Conservation (phyloP, 1,284 basidiomycete genomes). For the Melampsora larici-populina region DNA sequence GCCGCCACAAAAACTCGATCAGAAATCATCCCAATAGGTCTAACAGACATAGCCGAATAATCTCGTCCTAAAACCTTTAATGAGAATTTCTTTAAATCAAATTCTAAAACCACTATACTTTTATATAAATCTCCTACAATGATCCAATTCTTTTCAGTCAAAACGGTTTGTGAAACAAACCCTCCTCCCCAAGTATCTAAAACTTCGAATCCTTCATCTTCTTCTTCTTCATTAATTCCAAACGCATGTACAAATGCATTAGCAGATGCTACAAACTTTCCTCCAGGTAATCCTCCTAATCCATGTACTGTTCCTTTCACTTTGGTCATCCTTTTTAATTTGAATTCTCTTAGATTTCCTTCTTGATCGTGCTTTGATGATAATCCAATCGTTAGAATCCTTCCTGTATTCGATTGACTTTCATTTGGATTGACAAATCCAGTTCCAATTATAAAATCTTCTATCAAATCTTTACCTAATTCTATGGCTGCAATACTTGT, state of each 20-base stretch:
- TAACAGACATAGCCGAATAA: slow-evolving; percentile 17
- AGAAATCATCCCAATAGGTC: slow-evolving; percentile 21
- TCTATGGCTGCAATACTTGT: slow-evolving; percentile 27
- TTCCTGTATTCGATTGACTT: slow-evolving; percentile 25
- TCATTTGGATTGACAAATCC: slow-evolving; percentile 22
- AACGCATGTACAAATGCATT: slow-evolving; percentile 37
- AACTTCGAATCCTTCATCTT: slow-evolving; percentile 5
- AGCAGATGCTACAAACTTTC: slow-evolving; percentile 31
- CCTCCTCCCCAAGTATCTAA: slow-evolving; percentile 38
- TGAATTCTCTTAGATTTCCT: background rate
- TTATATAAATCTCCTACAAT: slow-evolving; percentile 29
- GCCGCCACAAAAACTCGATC: slow-evolving; percentile 30
- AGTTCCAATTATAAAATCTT: slow-evolving; percentile 37
- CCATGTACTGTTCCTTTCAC: slow-evolving; percentile 27
- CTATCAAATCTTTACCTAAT: slow-evolving; percentile 9
- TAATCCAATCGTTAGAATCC: slow-evolving; percentile 22
- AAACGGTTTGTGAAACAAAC: slow-evolving; percentile 32
- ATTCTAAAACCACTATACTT: slow-evolving; percentile 31
- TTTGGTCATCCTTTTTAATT: background rate
- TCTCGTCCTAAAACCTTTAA: slow-evolving; percentile 26
- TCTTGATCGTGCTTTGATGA: background rate
- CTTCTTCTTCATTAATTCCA: slow-evolving; percentile 2
- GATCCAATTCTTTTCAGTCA: slow-evolving; percentile 13
- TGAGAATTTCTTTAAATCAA: background rate
- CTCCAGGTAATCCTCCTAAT: slow-evolving; percentile 24